A percentile compares a stretch with the other conserved stretches of the same genome.
phyloP scores from a whole-genome alignment of 1,284 basidiomycete genomes.

The Ceratobasidium papillatum region DNA sequence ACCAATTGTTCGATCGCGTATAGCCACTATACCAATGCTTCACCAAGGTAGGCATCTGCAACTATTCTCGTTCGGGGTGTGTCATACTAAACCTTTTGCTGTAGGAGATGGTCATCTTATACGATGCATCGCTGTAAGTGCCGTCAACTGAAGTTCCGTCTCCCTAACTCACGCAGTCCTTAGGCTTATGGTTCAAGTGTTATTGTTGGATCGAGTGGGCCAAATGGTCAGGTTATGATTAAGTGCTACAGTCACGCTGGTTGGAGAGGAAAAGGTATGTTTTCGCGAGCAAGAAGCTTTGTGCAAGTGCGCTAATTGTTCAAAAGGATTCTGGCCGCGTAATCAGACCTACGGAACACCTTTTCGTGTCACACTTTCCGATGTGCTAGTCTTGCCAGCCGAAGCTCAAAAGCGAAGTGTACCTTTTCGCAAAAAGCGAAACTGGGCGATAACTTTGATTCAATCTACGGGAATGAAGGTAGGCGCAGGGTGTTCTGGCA shows the following conservation, averaged over 20 bases:
- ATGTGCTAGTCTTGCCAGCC: background rate
- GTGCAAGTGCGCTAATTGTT: background rate
- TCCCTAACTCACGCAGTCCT: no score
- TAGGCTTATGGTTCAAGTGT: background rate
- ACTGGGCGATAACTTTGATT: background rate
- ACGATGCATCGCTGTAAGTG: background rate
- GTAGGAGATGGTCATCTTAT: background rate
- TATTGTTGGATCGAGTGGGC: background rate
- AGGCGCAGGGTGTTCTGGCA: no score
- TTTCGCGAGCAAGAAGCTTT: background rate
- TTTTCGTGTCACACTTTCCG: background rate
- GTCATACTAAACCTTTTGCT: background rate
- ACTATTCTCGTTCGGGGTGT: background rate
- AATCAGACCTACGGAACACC: background rate
- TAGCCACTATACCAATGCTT: background rate
- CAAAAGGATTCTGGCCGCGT: background rate
- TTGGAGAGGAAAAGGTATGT: background rate
- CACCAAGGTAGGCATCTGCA: background rate
- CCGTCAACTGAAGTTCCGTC: background rate
- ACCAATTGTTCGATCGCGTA: background rate
- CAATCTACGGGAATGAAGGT: background rate
- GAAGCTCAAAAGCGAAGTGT: background rate
- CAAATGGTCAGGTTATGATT: background rate
- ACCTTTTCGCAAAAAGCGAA: background rate
- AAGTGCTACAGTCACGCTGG: background rate